Evolutionary conservation across 345 rosid genomes (phyloP).

Genomic region (Hibiscus syriacus): DNA sequence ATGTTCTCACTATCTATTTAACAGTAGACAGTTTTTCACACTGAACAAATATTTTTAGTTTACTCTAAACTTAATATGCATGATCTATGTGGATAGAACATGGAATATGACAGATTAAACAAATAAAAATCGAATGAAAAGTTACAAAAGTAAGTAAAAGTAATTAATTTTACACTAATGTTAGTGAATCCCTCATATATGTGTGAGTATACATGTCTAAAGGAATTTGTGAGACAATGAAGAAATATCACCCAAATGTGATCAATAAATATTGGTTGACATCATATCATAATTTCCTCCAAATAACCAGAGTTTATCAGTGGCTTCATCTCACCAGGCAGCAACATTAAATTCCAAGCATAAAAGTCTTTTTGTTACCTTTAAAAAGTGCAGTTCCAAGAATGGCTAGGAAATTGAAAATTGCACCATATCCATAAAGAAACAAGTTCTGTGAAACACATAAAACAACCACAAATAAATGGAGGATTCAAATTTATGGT

Average conservation of each 20-base stretch:
- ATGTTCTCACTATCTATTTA: too few relatives aligned
- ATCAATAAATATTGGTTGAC: background rate
- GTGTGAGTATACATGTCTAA: background rate
- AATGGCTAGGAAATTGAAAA: conserved; percentile 90
- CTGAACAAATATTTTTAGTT: background rate
- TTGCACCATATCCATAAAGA: conserved; percentile 60
- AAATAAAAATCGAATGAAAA: too few relatives aligned
- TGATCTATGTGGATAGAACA: background rate
- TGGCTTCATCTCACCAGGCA: background rate
- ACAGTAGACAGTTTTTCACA: background rate
- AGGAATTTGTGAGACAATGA: background rate
- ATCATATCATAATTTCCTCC: conserved; percentile 1
- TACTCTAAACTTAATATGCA: background rate
- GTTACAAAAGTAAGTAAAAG: background rate
- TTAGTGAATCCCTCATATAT: background rate
- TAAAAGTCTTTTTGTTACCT: conserved; percentile 34
- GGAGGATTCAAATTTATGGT: background rate
- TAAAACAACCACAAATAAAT: background rate
- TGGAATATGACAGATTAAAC: background rate
- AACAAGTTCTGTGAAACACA: conserved; percentile 49
- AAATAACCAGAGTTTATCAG: background rate
- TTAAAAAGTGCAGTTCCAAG: conserved; percentile 55
- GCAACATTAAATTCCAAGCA: background rate
- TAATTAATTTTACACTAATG: background rate
- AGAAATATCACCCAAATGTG: background rate